Conservation (phyloP, 352 stramenopile species). For the Pythium dissimile region DNA sequence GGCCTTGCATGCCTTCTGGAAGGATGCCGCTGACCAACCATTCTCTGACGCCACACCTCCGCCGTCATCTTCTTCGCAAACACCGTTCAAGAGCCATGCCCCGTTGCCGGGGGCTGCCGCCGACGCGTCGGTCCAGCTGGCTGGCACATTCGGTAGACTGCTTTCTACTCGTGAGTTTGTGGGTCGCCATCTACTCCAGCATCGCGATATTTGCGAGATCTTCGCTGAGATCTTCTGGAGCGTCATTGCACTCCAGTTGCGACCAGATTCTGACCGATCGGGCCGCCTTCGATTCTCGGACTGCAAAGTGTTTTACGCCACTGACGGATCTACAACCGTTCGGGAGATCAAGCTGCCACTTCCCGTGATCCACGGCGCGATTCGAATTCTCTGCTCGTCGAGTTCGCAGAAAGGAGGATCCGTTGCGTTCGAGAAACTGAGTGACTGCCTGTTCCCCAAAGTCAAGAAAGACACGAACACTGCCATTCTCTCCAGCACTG, state of each 20-base stretch:
- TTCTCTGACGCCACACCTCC: neutral
- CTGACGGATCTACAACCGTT: conserved; percentile 51
- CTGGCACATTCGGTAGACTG: conserved; percentile 62
- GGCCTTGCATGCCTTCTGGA: conserved; percentile 63
- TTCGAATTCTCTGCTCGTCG: conserved; percentile 49
- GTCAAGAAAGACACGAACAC: conserved; percentile 33
- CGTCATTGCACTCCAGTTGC: conserved; percentile 62
- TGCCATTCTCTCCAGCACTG: conserved; percentile 58
- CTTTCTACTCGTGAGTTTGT: conserved; percentile 67
- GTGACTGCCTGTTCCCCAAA: conserved; percentile 63
- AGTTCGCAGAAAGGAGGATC: conserved; percentile 1
- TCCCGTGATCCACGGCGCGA: conserved; percentile 61
- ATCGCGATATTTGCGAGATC: conserved; percentile 53
- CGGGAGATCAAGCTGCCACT: conserved; percentile 78
- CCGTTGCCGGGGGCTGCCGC: conserved; percentile 21
- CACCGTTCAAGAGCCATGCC: conserved; percentile 1
- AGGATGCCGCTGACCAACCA: conserved; percentile 20
- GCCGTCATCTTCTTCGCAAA: neutral
- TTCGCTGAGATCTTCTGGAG: conserved; percentile 70
- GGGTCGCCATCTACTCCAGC: conserved; percentile 51
- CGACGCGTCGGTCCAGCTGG: conserved; percentile 58
- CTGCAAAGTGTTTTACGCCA: conserved; percentile 81
- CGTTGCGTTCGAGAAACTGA: conserved; percentile 33
- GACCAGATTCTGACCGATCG: conserved; percentile 41
- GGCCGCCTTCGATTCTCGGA: conserved; percentile 62